Evolutionary conservation across 1,284 basidiomycete species (phyloP).

Genomic region (Sporisorium graminicola): DNA sequence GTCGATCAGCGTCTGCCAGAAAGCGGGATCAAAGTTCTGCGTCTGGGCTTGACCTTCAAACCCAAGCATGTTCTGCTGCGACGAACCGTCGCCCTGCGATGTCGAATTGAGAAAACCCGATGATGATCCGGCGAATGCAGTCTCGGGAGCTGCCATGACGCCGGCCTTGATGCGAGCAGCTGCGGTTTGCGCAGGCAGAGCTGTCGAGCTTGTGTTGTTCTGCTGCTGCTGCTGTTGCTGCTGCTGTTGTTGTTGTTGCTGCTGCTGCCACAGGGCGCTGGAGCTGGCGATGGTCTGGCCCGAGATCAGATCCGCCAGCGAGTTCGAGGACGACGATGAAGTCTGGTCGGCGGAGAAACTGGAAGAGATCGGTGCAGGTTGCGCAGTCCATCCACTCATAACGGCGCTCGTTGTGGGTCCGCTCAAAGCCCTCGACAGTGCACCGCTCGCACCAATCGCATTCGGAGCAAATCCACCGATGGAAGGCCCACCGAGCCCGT

Average conservation of each 20-base stretch:
- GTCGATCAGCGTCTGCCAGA: slow-evolving; percentile 56
- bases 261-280: background rate
- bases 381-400: slow-evolving; percentile 33
- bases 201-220: background rate
- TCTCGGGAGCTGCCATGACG: slow-evolving; percentile 5
- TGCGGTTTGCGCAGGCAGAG: slow-evolving; percentile 5
- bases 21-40: slow-evolving; percentile 45
- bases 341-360: slow-evolving; percentile 15
- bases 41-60: slow-evolving; percentile 22
- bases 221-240: slow-evolving; percentile 28
- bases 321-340: slow-evolving; percentile 12
- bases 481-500: slow-evolving; percentile 32
- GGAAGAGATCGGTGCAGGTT: slow-evolving; percentile 11
- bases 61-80: slow-evolving; percentile 13
- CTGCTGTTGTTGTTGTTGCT: too few relatives aligned
- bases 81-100: slow-evolving; percentile 9
- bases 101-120: background rate
- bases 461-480: slow-evolving; percentile 20
- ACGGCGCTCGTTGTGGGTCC: slow-evolving; percentile 25
- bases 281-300: slow-evolving; percentile 13
- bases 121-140: background rate
- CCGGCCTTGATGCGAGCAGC: slow-evolving; percentile 1
- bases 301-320: slow-evolving; percentile 27
- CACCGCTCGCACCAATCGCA: background rate
- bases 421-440: background rate